These are phyloP conservation scores for Sporobolomyces roseus DNA, from an alignment of 768 basidiomycete genomes.

Conservation along the genomic window DNA sequence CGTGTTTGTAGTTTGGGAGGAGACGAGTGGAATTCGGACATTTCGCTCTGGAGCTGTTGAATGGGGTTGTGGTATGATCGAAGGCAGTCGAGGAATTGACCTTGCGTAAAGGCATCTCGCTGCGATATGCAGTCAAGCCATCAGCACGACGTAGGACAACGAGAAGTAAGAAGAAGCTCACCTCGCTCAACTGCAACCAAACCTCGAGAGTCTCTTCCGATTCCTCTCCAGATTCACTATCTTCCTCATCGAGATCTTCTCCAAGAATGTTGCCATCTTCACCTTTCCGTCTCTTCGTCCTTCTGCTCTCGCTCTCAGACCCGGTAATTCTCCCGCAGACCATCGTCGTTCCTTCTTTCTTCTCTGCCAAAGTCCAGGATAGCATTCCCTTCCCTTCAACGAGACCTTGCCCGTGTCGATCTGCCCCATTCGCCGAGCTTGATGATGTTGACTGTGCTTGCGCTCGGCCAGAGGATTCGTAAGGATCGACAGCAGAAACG, in stretches of 20 bases:
- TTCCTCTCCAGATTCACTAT: conserved; percentile 28
- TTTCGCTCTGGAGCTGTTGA: conserved; percentile 21
- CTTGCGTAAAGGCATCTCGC: conserved; percentile 40
- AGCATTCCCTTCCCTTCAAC: conserved; percentile 44
- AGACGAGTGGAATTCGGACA: conserved; percentile 26
- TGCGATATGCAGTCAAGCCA: not conserved
- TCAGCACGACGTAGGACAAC: not conserved
- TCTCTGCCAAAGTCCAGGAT: conserved; percentile 40
- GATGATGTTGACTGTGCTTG: not conserved
- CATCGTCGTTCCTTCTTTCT: conserved; percentile 38
- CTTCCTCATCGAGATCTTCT: conserved; percentile 18
- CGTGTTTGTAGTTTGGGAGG: conserved; percentile 19
- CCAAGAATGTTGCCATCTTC: not conserved
- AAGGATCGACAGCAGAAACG: conserved; percentile 39
- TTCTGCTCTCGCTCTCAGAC: not conserved
- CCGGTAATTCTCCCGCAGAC: conserved; percentile 27
- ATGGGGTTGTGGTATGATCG: conserved; percentile 38
- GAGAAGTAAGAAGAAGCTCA: not conserved
- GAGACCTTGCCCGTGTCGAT: not conserved
- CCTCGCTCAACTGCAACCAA: conserved; percentile 39
- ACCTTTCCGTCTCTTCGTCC: conserved; percentile 17
- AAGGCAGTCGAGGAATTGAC: conserved; percentile 37
- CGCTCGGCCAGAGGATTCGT: conserved; percentile 25
- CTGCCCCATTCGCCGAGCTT: not conserved
- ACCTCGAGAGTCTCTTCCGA: conserved; percentile 39